Evolutionary conservation across 192 early-diverging fungal species (phyloP).

Genomic region (Geranomyces michiganensis): DNA sequence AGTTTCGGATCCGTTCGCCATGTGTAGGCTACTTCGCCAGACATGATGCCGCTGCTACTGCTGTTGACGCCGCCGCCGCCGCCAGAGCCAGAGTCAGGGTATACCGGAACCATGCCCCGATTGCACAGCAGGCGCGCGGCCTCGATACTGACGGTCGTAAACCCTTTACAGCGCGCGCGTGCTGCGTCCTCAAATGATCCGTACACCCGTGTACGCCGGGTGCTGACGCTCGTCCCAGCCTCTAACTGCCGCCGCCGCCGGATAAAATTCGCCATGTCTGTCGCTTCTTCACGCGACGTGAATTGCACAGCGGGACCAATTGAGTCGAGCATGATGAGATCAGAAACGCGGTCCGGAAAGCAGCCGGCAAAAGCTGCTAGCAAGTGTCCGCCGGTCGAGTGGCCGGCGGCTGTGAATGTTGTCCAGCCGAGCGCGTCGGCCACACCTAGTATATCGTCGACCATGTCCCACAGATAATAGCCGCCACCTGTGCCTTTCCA

Average conservation of each 20-base stretch:
- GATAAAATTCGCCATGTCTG: conserved; percentile 30
- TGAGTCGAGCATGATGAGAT: conserved; percentile 45
- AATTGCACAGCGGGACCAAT: conserved; percentile 41
- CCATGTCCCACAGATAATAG: conserved; percentile 47
- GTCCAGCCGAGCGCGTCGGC: conserved; percentile 24
- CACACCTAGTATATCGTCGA: conserved; percentile 35
- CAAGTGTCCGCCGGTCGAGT: conserved; percentile 46
- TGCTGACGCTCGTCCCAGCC: neutral
- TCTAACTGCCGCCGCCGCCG: conserved; percentile 8
- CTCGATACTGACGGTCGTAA: conserved; percentile 37
- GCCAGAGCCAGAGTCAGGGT: neutral
- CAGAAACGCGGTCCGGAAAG: conserved; percentile 34
- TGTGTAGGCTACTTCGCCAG: conserved; percentile 16
- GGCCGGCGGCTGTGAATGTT: conserved; percentile 36
- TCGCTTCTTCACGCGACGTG: conserved; percentile 3
- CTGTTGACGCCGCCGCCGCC: neutral
- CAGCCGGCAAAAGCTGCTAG: conserved; percentile 33
- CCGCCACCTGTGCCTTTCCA: conserved; percentile 10
- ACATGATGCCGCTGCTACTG: neutral
- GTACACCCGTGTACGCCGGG: conserved; percentile 24
- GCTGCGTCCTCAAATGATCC: conserved; percentile 41
- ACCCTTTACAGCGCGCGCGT: conserved; percentile 35
- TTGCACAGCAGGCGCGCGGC: conserved; percentile 41
- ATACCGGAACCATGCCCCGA: conserved; percentile 35
- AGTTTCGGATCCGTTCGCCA: conserved; percentile 44